A percentile compares a stretch with the other conserved stretches of the same genome.
These are phyloP conservation scores for Phylloporus arenicola DNA, from an alignment of 768 basidiomycete genomes.

Conservation along the genomic window DNA sequence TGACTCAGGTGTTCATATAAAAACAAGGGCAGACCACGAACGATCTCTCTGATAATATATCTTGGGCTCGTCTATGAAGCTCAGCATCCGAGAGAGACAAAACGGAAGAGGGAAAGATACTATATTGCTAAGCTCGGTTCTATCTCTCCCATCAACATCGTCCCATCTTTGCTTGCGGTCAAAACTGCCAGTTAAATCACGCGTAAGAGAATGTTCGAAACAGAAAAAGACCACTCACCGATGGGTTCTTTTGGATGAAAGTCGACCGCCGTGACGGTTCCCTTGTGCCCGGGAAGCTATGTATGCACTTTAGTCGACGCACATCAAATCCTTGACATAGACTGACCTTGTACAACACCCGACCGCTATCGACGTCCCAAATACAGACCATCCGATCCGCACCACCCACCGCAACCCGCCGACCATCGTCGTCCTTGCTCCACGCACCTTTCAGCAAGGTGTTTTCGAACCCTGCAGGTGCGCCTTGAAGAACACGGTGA, in stretches of 20 bases:
- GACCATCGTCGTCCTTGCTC: conserved; percentile 81
- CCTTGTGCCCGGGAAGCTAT: conserved; percentile 92
- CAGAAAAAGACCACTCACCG: conserved; percentile 46
- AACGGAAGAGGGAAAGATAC: neutral
- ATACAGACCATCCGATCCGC: conserved; percentile 84
- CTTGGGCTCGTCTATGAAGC: neutral
- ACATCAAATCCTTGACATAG: neutral
- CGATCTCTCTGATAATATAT: conserved; percentile 3
- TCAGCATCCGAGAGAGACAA: neutral
- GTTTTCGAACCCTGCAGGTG: conserved; percentile 93
- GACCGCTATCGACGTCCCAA: conserved; percentile 79
- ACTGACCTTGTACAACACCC: conserved; percentile 71
- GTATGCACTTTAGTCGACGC: neutral
- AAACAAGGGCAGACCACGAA: no score
- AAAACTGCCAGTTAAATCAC: conserved; percentile 49
- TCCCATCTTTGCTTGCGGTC: conserved; percentile 89
- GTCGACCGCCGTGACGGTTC: conserved; percentile 91
- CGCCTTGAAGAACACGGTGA: conserved; percentile 74
- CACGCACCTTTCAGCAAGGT: conserved; percentile 80
- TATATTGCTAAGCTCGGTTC: conserved; percentile 55
- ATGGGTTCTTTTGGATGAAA: conserved; percentile 97
- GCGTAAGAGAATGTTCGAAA: conserved; percentile 4
- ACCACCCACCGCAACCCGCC: conserved; percentile 80
- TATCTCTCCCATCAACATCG: conserved; percentile 88
- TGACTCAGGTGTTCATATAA: no score